Evolutionary conservation across 176 grass and related monocot genomes (phyloP).

Genomic region (Typha latifolia): DNA sequence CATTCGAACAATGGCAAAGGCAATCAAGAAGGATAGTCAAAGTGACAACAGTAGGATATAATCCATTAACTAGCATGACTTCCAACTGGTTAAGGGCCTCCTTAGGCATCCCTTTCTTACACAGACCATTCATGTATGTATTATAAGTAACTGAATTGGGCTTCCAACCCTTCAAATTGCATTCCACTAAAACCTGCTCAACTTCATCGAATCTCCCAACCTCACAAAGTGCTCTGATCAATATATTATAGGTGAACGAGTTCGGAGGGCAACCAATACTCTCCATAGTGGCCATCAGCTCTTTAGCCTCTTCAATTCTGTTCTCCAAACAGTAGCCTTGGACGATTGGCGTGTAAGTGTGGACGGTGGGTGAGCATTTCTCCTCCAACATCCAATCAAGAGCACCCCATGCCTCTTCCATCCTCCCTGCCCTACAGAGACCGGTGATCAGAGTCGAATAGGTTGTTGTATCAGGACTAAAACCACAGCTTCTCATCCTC

Average conservation of each 20-base stretch:
- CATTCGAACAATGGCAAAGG: constrained; percentile 36
- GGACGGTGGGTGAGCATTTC: constrained; percentile 35
- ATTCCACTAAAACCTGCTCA: constrained; percentile 35
- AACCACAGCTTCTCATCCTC: constrained; percentile 22
- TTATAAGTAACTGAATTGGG: constrained; percentile 66
- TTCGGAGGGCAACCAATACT: constrained; percentile 38
- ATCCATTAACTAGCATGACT: constrained; percentile 44
- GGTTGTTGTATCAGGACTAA: constrained; percentile 37
- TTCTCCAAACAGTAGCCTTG: constrained; percentile 59
- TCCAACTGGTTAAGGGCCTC: constrained; percentile 48
- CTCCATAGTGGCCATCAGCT: constrained; percentile 52
- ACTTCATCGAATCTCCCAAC: constrained; percentile 46
- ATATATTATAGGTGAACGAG: constrained; percentile 65
- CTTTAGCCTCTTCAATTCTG: constrained; percentile 53
- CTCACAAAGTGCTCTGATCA: constrained; percentile 52
- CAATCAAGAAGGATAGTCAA: constrained; percentile 65
- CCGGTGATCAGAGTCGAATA: constrained; percentile 64
- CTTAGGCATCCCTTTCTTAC: constrained; percentile 39
- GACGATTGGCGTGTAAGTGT: constrained; percentile 68
- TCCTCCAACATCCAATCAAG: constrained; percentile 64
- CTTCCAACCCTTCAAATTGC: constrained; percentile 32
- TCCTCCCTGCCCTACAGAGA: constrained; percentile 39
- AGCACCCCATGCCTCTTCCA: constrained; percentile 50
- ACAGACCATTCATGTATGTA: constrained; percentile 71
- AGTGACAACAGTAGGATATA: constrained; percentile 51